Percentiles rank a stretch among this genome's conserved stretches.
phyloP scores from a whole-genome alignment of 2,329 filamentous ascomycete genomes.

The Alternaria viburni region DNA sequence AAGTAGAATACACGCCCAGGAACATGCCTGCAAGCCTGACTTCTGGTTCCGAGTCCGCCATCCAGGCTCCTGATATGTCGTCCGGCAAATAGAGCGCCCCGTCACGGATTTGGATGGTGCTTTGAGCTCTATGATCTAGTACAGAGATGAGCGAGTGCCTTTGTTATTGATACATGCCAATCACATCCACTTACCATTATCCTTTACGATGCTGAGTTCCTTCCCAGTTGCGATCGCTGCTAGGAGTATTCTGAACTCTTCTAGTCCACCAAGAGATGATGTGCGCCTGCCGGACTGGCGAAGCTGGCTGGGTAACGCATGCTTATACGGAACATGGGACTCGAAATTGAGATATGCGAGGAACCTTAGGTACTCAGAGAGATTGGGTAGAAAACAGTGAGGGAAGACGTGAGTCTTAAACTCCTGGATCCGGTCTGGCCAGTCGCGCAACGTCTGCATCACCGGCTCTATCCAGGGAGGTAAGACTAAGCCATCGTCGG shows the following conservation, averaged over 20 bases:
- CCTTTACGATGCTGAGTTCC: constrained; percentile 53
- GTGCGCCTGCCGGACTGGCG: not conserved
- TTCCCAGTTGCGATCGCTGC: constrained; percentile 54
- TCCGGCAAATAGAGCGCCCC: constrained; percentile 62
- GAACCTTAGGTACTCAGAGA: constrained; percentile 50
- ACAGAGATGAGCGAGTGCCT: not conserved
- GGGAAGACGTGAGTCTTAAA: constrained; percentile 57
- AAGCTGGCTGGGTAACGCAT: constrained; percentile 22
- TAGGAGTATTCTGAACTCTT: constrained; percentile 45
- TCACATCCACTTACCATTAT: constrained; percentile 39
- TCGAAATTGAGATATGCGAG: constrained; percentile 48
- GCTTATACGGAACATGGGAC: constrained; percentile 30
- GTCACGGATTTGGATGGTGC: constrained; percentile 32
- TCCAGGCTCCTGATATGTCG: constrained; percentile 45
- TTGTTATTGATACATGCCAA: not conserved
- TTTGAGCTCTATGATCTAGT: constrained; percentile 32
- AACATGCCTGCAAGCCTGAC: constrained; percentile 83
- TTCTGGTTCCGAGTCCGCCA: constrained; percentile 45
- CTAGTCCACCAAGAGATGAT: constrained; percentile 21
- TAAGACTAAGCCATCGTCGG: not conserved
- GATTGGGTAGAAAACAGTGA: constrained; percentile 52
- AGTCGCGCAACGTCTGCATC: constrained; percentile 36
- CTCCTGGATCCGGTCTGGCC: constrained; percentile 47
- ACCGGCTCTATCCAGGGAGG: constrained; percentile 51
- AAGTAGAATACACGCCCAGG: constrained; percentile 76